Base-by-base conservation (phyloP, 2,329 filamentous ascomycete genomes). In the Colletotrichum chrysophilum region DNA sequence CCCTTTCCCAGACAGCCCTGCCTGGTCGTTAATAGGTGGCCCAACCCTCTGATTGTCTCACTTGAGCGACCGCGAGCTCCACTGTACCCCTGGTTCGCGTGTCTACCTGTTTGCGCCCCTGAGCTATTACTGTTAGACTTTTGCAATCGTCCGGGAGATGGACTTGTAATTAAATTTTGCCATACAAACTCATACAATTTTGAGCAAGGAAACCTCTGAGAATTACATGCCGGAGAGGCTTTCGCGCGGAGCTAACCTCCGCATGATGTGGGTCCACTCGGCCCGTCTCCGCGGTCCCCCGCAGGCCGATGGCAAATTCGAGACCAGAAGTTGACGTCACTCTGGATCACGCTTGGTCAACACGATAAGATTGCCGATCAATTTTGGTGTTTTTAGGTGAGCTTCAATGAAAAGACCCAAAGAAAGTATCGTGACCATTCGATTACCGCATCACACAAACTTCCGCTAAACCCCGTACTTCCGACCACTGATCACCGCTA, bases 161-260 rank as follows among this genome's bases (percentile, higher is more conserved):
- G 0, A 56, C 12, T 28, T 61, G 56, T 2, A 61, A 21, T 18
- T 21, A 1, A 1, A 5, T 21, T 30, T 30, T 12, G 0, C 3
- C 18, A 16, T 12, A 4, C 7, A 4, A 24, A 13, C n/a, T 21
- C 43, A 21, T 13, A 13, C 10, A 4, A 21, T 13, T 21, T 3
- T 13, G 3, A 3, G 10, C 43, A 4, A 4, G 16, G 26, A 60
- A 7, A 21, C 13, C 1, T 60, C 5, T 18, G 16, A 13, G 1
- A n/a, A 18, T 30, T 32, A 1, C 3, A n/a, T 32, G 13, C 13
- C 38, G 38, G 73, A 48, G 32, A 21, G 2, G 30, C 64, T 55
- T 68, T 58, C 64, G 21, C 24, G 16, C 62, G 73, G 69, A 68
- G 56, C 16, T 64, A 2, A 58, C 14, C 64, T 73, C 70, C 73